Base-by-base conservation (phyloP, 495 filamentous ascomycete species). In the Barbatosphaeria neglecta region DNA sequence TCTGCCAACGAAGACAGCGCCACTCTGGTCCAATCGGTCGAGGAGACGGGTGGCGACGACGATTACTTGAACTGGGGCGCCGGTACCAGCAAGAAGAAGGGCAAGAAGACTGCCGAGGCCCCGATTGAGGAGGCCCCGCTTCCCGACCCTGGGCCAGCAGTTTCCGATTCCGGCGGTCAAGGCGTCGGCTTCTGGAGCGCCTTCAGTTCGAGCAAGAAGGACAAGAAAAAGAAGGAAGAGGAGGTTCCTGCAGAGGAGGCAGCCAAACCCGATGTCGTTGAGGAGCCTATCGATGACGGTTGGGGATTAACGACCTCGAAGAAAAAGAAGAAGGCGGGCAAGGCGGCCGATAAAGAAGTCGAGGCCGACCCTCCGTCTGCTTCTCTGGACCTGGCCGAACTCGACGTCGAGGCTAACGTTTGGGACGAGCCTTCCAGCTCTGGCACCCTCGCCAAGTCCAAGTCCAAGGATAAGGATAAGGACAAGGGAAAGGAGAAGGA, bases 251-350 rank as follows among this genome's bases (percentile, higher is more conserved):
- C 57, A 39, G 50, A 55, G n/a, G 57, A 63, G 10, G 51, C 55
- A 19, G 50, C 65, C 20, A 58, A 66, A 43, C 64, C 65, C 13
- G 61, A 66, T 35, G 63, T 60, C 9, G 62, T 69, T 20, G 67
- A 70, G 53, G 65, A 72, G 50, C 56, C 57, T 13, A 69, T 64
- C 38, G 57, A 61, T 5, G 60, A 60, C 17, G 56, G 58, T 16
- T 72, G 65, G 68, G 58, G 31, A 2, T 31, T 13, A 31, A n/a
- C 50, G 9, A 50, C 43, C 45, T 37, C 44, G 31, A 70, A 69
- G 52, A 66, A 62, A 43, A 61, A 58, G 25, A 70, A 69, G 51
- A 63, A 63, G 48, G 69, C 67, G 35, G 57, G 47, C 4, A 67
- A 66, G 25, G 43, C 56, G 11, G 47, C 52, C 20, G 56, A 58